Evolutionary conservation across 1,139 yeast genomes (phyloP).

Genomic region (Arxiozyma slooffiae): DNA sequence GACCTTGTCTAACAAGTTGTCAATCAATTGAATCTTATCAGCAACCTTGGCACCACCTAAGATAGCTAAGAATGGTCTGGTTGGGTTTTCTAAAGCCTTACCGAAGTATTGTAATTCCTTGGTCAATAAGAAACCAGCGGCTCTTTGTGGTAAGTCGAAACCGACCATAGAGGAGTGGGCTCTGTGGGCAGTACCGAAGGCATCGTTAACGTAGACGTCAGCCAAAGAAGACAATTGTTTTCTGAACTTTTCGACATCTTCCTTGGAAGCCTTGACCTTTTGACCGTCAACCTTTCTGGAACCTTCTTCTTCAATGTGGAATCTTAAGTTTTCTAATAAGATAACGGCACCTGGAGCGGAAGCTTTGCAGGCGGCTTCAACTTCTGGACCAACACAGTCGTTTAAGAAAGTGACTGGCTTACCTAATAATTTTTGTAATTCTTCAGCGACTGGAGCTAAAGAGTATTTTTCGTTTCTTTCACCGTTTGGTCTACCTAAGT

Average conservation of each 20-base stretch:
- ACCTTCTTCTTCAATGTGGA: slow-evolving; percentile 53
- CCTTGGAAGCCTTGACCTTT: slow-evolving; percentile 34
- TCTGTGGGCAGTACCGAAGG: slow-evolving; percentile 90
- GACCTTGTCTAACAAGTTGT: slow-evolving; percentile 15
- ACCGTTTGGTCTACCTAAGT: slow-evolving; percentile 17
- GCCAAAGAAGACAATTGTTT: slow-evolving; percentile 76
- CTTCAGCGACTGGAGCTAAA: slow-evolving; percentile 81
- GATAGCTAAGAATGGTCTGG: slow-evolving; percentile 93
- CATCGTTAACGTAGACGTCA: slow-evolving; percentile 93
- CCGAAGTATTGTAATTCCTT: slow-evolving; percentile 94
- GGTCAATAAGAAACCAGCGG: slow-evolving; percentile 86
- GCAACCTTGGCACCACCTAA: slow-evolving; percentile 98
- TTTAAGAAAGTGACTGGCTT: slow-evolving; percentile 47
- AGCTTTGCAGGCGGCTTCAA: slow-evolving; percentile 61
- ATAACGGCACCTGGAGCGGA: slow-evolving; percentile 58
- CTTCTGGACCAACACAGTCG: slow-evolving; percentile 55
- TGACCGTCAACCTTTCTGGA: slow-evolving; percentile 15
- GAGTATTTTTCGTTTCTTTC: slow-evolving; percentile 56
- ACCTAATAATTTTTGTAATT: slow-evolving; percentile 64
- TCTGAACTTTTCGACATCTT: slow-evolving; percentile 88
- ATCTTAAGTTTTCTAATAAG: slow-evolving; percentile 89
- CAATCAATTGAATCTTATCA: slow-evolving; percentile 17
- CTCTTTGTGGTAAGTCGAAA: slow-evolving; percentile 63
- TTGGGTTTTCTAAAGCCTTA: slow-evolving; percentile 93
- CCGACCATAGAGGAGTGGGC: slow-evolving; percentile 17